phyloP scores from a whole-genome alignment of 1,284 basidiomycete genomes.

The Cystobasidium slooffiae region DNA sequence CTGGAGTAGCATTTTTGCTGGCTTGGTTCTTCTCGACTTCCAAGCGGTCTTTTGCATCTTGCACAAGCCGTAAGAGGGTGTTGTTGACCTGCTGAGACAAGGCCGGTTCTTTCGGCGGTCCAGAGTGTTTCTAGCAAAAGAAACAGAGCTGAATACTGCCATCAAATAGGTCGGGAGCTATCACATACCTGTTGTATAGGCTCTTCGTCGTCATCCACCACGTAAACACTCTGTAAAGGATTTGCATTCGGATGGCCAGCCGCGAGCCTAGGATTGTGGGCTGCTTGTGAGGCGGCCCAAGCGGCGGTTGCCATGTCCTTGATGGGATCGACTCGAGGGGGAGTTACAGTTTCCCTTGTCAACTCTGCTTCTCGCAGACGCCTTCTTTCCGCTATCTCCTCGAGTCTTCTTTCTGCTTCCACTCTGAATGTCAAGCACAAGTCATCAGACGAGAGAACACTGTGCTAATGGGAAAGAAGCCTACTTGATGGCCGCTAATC shows the following conservation, averaged over 20 bases:
- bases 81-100: conserved; percentile 6
- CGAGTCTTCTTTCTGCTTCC: neutral
- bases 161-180: neutral
- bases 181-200: neutral
- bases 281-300: conserved; percentile 1
- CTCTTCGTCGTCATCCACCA: neutral
- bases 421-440: neutral
- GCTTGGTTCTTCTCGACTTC: conserved; percentile 6
- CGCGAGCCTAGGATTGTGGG: conserved; percentile 7
- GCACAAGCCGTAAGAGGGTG: conserved; percentile 3
- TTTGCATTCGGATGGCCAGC: conserved; percentile 24
- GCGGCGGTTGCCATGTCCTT: neutral
- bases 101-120: neutral
- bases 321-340: neutral
- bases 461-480: neutral
- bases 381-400: neutral
- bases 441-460: neutral
- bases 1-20: neutral
- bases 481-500: conserved; percentile 3
- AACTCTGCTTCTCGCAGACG: neutral
- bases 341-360: neutral
- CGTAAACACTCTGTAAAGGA: conserved; percentile 4
- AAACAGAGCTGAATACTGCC: neutral
- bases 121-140: neutral
- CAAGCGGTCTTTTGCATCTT: conserved; percentile 11